Evolutionary conservation across 1,139 yeast genomes (phyloP).

Genomic region (Geotrichum fermentans): DNA sequence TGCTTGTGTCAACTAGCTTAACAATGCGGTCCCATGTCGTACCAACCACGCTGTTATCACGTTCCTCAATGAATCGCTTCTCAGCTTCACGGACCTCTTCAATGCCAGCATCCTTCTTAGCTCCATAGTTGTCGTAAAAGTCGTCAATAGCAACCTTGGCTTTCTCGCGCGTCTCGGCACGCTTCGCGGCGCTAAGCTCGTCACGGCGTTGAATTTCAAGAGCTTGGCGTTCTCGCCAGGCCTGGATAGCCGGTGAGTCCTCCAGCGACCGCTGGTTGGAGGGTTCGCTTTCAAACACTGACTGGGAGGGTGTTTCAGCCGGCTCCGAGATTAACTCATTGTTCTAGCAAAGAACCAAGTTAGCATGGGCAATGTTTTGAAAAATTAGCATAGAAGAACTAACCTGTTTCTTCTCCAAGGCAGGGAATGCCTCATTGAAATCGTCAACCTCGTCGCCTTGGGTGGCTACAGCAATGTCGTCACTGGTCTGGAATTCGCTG

Average conservation of each 20-base stretch:
- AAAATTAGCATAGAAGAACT: not conserved
- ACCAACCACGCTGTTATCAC: constrained; percentile 66
- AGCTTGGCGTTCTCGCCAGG: constrained; percentile 83
- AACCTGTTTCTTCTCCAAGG: constrained; percentile 45
- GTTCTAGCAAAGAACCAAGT: not conserved
- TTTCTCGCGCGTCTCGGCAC: constrained; percentile 62
- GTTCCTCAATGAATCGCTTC: constrained; percentile 57
- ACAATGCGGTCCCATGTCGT: constrained; percentile 86
- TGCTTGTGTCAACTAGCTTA: constrained; percentile 47
- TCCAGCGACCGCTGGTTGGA: constrained; percentile 31
- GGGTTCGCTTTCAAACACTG: constrained; percentile 6
- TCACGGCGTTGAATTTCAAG: constrained; percentile 82
- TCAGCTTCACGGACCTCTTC: constrained; percentile 66
- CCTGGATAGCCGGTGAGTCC: constrained; percentile 41
- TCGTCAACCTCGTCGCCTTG: constrained; percentile 49
- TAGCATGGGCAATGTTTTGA: not conserved
- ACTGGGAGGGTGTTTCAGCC: constrained; percentile 22
- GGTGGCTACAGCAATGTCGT: constrained; percentile 49
- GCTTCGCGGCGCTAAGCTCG: constrained; percentile 59
- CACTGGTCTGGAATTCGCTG: constrained; percentile 64
- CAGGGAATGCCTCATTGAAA: constrained; percentile 43
- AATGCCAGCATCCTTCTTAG: constrained; percentile 70
- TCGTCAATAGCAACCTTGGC: constrained; percentile 90
- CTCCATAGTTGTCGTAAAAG: constrained; percentile 87
- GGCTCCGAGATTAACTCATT: constrained; percentile 25